Evolutionary conservation across 2,329 filamentous ascomycete species (phyloP).

Genomic region (Phaeosphaeria sp.): DNA sequence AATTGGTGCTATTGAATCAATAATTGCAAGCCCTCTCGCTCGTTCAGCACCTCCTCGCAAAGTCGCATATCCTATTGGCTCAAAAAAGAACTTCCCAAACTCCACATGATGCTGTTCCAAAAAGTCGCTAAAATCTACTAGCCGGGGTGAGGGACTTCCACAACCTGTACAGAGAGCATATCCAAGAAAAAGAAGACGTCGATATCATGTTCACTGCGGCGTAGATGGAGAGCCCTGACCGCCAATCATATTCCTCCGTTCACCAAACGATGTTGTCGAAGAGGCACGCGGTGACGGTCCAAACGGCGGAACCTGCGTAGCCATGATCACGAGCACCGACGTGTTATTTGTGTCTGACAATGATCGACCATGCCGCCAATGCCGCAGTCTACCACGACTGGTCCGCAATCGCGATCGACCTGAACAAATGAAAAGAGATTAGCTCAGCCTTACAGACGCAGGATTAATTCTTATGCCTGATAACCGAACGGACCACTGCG

Average conservation of each 20-base stretch:
- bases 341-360: background rate
- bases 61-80: background rate
- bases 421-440: slow-evolving; percentile 3
- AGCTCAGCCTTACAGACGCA: slow-evolving; percentile 5
- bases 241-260: background rate
- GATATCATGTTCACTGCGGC: background rate
- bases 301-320: background rate
- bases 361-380: background rate
- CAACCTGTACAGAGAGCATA: background rate
- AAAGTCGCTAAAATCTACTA: background rate
- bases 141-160: background rate
- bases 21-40: too few relatives aligned
- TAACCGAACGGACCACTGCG: slow-evolving; percentile 45
- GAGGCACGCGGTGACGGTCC: background rate
- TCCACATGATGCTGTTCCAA: background rate
- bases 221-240: background rate
- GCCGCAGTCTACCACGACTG: background rate
- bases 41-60: background rate
- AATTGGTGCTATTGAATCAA: too few relatives aligned
- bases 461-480: slow-evolving; percentile 16
- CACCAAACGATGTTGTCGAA: background rate
- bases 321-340: background rate
- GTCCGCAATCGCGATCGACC: background rate
- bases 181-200: background rate
- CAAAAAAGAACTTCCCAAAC: background rate